These are phyloP conservation scores for Tricholomella constricta DNA, from an alignment of 768 basidiomycete genomes.

Conservation along the genomic window DNA sequence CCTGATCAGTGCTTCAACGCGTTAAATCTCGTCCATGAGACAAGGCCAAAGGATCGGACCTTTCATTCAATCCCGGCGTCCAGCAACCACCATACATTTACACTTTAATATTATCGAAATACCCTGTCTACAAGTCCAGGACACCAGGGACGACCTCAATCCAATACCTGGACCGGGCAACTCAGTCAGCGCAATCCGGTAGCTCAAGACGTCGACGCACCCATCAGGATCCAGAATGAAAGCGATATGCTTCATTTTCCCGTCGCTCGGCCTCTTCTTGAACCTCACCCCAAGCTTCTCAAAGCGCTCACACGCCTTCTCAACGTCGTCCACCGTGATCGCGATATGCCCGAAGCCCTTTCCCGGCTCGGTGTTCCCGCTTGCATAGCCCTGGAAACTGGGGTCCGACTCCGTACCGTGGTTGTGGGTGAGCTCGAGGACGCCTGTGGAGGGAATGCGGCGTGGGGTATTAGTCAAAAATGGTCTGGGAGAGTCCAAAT, in stretches of 20 bases:
- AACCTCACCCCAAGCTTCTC: constrained; percentile 79
- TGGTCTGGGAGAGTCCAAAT: too few relatives aligned
- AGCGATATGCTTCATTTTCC: constrained; percentile 83
- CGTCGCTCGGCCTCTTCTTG: constrained; percentile 84
- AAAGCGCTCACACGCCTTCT: constrained; percentile 81
- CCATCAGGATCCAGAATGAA: constrained; percentile 88
- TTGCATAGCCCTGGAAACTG: constrained; percentile 79
- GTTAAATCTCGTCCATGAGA: too few relatives aligned
- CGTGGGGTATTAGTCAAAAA: too few relatives aligned
- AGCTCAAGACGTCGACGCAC: constrained; percentile 41
- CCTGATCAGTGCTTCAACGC: too few relatives aligned
- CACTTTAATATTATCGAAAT: too few relatives aligned
- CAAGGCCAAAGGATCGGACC: too few relatives aligned
- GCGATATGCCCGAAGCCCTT: constrained; percentile 88
- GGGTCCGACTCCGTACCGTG: constrained; percentile 86
- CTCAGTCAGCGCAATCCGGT: too few relatives aligned
- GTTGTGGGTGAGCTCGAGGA: constrained; percentile 87
- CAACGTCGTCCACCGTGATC: constrained; percentile 80
- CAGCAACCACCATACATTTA: too few relatives aligned
- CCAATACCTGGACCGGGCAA: constrained; percentile 49
- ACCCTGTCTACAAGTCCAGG: constrained; percentile 29
- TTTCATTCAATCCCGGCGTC: too few relatives aligned
- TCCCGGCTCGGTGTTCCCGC: constrained; percentile 83
- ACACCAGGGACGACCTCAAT: constrained; percentile 52
- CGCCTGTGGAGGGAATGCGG: too few relatives aligned